Conservation (phyloP, 2,329 filamentous ascomycete species). For the Colletotrichum abscissum region DNA sequence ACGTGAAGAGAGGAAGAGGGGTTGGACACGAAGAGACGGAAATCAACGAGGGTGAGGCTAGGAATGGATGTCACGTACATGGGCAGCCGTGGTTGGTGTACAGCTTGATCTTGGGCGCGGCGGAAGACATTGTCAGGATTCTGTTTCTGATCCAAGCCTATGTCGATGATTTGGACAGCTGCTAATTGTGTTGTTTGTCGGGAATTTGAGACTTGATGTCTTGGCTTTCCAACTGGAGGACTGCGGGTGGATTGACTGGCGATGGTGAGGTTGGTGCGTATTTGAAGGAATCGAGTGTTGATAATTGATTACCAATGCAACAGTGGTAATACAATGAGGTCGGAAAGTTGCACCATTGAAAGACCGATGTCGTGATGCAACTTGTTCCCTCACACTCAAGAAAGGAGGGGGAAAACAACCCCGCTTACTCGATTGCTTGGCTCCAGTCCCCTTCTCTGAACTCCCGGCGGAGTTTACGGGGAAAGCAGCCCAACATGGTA, state of each 20-base stretch:
- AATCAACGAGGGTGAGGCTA: background rate
- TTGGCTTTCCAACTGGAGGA: background rate
- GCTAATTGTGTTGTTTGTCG: too few relatives aligned
- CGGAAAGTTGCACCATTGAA: slow-evolving; percentile 6
- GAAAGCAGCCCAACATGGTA: background rate
- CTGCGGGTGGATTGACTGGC: background rate
- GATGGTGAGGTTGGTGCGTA: background rate
- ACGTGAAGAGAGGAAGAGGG: background rate
- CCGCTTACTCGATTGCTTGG: background rate
- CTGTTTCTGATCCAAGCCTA: background rate
- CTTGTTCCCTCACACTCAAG: background rate
- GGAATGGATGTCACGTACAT: slow-evolving; percentile 52
- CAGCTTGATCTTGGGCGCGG: slow-evolving; percentile 65
- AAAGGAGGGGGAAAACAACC: background rate
- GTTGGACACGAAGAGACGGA: background rate
- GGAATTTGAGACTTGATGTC: background rate
- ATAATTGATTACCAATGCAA: slow-evolving; percentile 22
- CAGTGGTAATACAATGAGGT: background rate
- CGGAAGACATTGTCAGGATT: slow-evolving; percentile 23
- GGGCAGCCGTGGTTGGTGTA: slow-evolving; percentile 80
- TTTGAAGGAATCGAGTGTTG: background rate
- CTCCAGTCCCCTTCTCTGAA: background rate
- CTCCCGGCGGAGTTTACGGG: background rate
- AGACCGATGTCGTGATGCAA: slow-evolving; percentile 22
- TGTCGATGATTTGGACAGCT: background rate